Percentiles rank a stretch among this genome's conserved stretches.
Evolutionary conservation across 2,329 filamentous ascomycete genomes (phyloP).

Genomic region (Neofusicoccum umdonicola): DNA sequence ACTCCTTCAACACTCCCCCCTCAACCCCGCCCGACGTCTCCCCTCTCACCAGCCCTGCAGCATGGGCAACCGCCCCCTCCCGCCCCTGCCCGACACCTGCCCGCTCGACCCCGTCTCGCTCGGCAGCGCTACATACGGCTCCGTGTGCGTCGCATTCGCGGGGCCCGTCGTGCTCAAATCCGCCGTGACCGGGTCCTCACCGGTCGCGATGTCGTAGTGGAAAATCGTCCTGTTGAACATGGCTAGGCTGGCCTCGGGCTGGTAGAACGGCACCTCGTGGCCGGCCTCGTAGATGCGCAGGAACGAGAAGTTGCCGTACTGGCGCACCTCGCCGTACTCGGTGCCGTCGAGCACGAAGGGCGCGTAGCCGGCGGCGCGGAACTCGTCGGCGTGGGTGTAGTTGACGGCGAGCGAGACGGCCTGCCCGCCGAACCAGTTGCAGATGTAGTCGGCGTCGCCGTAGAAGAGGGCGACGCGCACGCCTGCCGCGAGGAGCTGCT

Average conservation of each 20-base stretch:
- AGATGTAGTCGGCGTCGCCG: slow-evolving; percentile 39
- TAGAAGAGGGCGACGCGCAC: slow-evolving; percentile 38
- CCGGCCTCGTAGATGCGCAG: slow-evolving; percentile 39
- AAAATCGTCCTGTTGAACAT: slow-evolving; percentile 39
- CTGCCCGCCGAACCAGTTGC: slow-evolving; percentile 33
- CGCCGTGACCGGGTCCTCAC: slow-evolving; percentile 32
- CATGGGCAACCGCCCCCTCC: slow-evolving; percentile 2
- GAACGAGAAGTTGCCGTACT: slow-evolving; percentile 43
- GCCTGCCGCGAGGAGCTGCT: slow-evolving; percentile 41
- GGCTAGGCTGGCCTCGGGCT: slow-evolving; percentile 36
- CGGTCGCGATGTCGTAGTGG: slow-evolving; percentile 36
- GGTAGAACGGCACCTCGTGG: slow-evolving; percentile 43
- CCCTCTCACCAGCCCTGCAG: neutral
- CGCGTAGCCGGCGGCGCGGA: slow-evolving; percentile 29
- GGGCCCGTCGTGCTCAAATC: slow-evolving; percentile 32
- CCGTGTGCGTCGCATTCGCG: slow-evolving; percentile 41
- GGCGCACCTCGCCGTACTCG: slow-evolving; percentile 41
- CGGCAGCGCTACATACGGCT: slow-evolving; percentile 36
- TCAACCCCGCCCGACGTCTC: neutral
- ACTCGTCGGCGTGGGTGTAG: slow-evolving; percentile 34
- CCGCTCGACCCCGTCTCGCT: slow-evolving; percentile 5
- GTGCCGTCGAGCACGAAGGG: slow-evolving; percentile 37
- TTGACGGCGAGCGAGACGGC: slow-evolving; percentile 34
- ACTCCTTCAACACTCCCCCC: too few species aligned
- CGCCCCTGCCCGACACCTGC: neutral